Base-by-base conservation (phyloP, 805 yeast species). In the Scheffersomyces ergatensis region DNA sequence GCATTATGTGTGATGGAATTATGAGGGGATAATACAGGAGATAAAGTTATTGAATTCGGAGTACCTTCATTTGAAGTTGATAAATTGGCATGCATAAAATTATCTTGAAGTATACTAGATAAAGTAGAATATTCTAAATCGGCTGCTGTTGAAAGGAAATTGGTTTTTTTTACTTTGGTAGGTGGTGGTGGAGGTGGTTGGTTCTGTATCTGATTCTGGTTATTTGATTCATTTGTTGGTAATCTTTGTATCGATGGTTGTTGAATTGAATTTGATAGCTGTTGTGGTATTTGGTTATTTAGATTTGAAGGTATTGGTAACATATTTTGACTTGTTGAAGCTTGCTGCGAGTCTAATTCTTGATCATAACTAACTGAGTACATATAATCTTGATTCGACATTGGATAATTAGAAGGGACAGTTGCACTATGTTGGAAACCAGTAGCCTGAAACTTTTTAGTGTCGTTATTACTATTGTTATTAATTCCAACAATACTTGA, bases 41-140 rank as follows among this genome's bases (percentile, higher is more conserved):
- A 63, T 16, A 59, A 34, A 12, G 51, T 54, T 18, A 54, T 44
- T 4, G 72, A 65, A 33, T 51, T 58, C 7, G 75, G 74, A 2
- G 74, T 63, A 6, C 65, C 68, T 43, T 62, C 71, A 18, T 53
- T 61, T 12, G 68, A 60, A 2, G 68, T 57, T 26, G 54, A 58
- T 31, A 53, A 58, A 21, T 47, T 51, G 18, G 44, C 47, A 35
- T 49, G 55, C 40, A 62, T 50, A 36, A 61, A 53, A 43, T 65
- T 73, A 37, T 77, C 80, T 26, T 78, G 78, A 27, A 82, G 72
- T 37, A 85, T 83, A 44, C 73, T 78, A 7, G 89, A 82, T 23
- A 85, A 61, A 3, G 84, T 79, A 3, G 87, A 74, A 50, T 85
- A 84, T 50, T 85, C 93, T 38, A 82, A 65, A 52, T 82, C 84